phyloP scores from a whole-genome alignment of 768 basidiomycete genomes.

The Mycena galericulata region DNA sequence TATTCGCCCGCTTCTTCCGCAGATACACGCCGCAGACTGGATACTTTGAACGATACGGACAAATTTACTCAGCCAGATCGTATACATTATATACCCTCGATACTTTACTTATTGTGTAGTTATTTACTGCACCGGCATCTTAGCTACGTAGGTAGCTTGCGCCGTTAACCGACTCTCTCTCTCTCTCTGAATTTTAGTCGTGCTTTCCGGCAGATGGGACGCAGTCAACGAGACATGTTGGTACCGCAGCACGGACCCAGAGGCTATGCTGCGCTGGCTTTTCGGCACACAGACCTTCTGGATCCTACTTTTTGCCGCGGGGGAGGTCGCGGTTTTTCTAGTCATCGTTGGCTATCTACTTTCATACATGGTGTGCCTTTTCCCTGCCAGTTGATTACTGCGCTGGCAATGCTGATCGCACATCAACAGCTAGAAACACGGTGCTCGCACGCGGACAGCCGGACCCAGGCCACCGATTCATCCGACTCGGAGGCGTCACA shows the following conservation, averaged over 20 bases:
- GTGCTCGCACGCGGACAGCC: not conserved
- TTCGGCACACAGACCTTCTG: constrained; percentile 19
- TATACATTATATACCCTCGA: too few relatives aligned
- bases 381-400: not conserved
- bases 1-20: too few relatives aligned
- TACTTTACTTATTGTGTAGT: too few relatives aligned
- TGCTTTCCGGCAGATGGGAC: constrained; percentile 20
- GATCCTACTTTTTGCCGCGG: constrained; percentile 3
- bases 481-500: not conserved
- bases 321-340: constrained; percentile 6
- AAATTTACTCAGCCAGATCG: too few relatives aligned
- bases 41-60: too few relatives aligned
- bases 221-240: not conserved
- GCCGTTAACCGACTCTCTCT: too few relatives aligned
- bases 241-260: constrained; percentile 13
- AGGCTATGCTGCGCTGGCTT: constrained; percentile 8
- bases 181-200: too few relatives aligned
- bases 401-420: not conserved
- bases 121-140: too few relatives aligned
- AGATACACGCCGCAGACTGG: too few relatives aligned
- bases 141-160: too few relatives aligned
- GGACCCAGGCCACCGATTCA: not conserved
- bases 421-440: not conserved
- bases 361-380: constrained; percentile 2
- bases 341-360: constrained; percentile 5